Percentiles rank a stretch among this genome's conserved stretches.
Conservation (phyloP, 164 flowering plant genomes). For the Nymphaea colorata region DNA sequence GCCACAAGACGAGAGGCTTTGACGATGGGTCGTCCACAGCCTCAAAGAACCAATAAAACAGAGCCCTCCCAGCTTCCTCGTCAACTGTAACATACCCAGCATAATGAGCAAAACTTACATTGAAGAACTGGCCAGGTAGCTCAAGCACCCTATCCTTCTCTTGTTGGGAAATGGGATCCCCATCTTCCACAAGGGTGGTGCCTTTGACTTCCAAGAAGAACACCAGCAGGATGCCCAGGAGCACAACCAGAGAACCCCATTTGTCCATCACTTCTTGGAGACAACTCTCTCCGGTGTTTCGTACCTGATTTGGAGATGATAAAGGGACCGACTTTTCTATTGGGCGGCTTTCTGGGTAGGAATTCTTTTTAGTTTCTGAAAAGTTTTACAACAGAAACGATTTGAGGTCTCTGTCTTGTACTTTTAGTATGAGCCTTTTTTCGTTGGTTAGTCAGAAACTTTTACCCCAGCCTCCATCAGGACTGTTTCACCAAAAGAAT, state of each 20-base stretch:
- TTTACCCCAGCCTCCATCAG: too few species aligned
- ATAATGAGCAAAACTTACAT: conserved; percentile 63
- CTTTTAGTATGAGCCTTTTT: too few species aligned
- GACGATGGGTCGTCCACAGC: conserved; percentile 70
- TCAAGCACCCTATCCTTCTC: conserved; percentile 34
- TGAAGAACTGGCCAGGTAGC: conserved; percentile 62
- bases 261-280: not conserved
- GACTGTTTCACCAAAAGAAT: too few species aligned
- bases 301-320: too few species aligned
- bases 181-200: not conserved
- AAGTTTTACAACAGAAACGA: too few species aligned
- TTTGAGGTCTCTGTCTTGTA: too few species aligned
- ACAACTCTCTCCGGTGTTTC: too few species aligned
- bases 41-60: conserved; percentile 87
- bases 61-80: conserved; percentile 51
- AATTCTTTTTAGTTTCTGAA: too few species aligned
- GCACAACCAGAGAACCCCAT: not conserved
- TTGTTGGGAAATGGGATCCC: conserved; percentile 25
- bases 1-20: conserved; percentile 88
- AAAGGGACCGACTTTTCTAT: too few species aligned
- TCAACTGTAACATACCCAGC: conserved; percentile 75
- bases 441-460: too few species aligned
- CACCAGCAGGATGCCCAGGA: not conserved
- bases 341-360: too few species aligned
- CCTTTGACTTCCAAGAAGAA: not conserved